Conservation (phyloP, 2,329 filamentous ascomycete species). For the Neonectria neomacrospora region DNA sequence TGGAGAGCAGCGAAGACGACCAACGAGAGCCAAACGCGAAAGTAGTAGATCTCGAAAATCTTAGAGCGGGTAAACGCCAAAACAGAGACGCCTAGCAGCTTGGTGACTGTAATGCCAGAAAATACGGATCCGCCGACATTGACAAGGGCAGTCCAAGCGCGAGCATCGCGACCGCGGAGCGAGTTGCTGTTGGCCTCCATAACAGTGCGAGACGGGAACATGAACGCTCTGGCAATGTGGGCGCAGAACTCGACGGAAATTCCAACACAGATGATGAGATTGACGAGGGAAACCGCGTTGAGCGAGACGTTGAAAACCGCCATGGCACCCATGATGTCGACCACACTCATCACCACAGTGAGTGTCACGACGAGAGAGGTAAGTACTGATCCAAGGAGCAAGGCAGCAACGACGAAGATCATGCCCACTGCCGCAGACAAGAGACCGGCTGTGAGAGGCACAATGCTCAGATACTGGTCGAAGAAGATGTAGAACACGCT, state of each 20-base stretch:
- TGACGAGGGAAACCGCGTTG: conserved; percentile 95
- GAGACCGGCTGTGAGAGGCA: conserved; percentile 80
- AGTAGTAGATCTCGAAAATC: conserved; percentile 99
- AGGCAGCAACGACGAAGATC: conserved; percentile 81
- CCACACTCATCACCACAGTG: conserved; percentile 92
- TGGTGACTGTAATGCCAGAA: conserved; percentile 95
- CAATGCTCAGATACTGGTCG: conserved; percentile 91
- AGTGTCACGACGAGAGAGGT: conserved; percentile 86
- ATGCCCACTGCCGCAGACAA: conserved; percentile 86
- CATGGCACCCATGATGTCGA: conserved; percentile 97
- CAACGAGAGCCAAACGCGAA: conserved; percentile 93
- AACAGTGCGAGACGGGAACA: conserved; percentile 85
- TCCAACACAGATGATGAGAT: conserved; percentile 95
- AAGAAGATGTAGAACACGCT: conserved; percentile 99
- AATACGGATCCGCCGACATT: conserved; percentile 96
- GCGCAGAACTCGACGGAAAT: conserved; percentile 98
- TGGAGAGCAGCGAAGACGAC: conserved; percentile 90
- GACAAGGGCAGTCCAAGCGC: conserved; percentile 91
- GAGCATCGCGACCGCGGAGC: conserved; percentile 83
- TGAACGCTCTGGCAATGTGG: conserved; percentile 94
- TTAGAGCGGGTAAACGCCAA: conserved; percentile 95
- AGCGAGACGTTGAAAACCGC: conserved; percentile 87
- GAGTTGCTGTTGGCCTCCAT: conserved; percentile 81
- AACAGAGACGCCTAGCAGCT: conserved; percentile 90
- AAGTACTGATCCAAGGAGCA: conserved; percentile 83